Evolutionary conservation across 345 rosid species (phyloP).

Genomic region (Rhodomyrtus tomentosa): DNA sequence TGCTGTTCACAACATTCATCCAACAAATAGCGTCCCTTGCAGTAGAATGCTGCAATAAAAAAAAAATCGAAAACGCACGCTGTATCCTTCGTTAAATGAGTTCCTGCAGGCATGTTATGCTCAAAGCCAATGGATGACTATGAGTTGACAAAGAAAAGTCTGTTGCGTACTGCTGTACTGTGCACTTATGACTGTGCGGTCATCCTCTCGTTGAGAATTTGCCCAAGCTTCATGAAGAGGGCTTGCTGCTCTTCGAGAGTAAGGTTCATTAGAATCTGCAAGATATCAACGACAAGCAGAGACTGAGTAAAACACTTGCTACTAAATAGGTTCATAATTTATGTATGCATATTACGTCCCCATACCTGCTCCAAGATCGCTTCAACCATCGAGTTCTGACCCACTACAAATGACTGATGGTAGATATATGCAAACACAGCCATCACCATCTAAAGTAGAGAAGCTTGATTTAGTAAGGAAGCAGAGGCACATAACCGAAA

Average conservation of each 20-base stretch:
- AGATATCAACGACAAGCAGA: background rate
- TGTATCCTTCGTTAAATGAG: background rate
- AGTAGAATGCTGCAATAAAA: background rate
- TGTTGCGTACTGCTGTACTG: background rate
- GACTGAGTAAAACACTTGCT: background rate
- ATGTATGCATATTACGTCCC: background rate
- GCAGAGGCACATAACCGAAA: background rate
- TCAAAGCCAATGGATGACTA: background rate
- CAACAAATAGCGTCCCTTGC: background rate
- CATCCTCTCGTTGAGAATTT: slow-evolving; percentile 11
- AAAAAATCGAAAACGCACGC: background rate
- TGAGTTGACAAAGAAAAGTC: background rate
- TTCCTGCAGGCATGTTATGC: background rate
- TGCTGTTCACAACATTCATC: background rate
- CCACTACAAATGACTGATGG: slow-evolving; percentile 70
- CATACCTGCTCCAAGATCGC: slow-evolving; percentile 66
- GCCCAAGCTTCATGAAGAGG: slow-evolving; percentile 43
- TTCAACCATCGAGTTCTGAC: slow-evolving; percentile 54
- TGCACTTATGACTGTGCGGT: background rate
- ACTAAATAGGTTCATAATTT: background rate
- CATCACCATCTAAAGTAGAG: slow-evolving; percentile 75
- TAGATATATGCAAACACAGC: slow-evolving; percentile 94
- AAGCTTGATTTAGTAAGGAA: background rate
- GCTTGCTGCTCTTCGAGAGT: slow-evolving; percentile 62
- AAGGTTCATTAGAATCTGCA: slow-evolving; percentile 48